These are phyloP conservation scores for Antarctomyces pellizariae DNA, from an alignment of 495 filamentous ascomycete species.

Conservation along the genomic window DNA sequence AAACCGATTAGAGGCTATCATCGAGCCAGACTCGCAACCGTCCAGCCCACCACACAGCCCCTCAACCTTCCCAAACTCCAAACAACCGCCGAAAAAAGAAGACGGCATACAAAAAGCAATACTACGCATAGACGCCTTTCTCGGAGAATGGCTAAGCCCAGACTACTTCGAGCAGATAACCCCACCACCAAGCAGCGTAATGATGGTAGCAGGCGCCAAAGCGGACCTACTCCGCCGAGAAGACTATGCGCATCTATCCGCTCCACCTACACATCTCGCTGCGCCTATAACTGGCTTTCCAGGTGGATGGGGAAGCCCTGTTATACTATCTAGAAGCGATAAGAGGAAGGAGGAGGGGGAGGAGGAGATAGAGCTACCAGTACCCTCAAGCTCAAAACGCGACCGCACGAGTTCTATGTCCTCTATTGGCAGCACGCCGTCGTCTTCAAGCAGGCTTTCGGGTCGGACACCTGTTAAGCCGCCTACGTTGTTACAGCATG, in stretches of 20 bases:
- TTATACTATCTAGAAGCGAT: conserved; percentile 5
- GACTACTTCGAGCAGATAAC: conserved; percentile 86
- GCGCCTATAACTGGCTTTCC: conserved; percentile 27
- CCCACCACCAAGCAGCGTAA: conserved; percentile 59
- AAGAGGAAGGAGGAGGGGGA: too few relatives aligned
- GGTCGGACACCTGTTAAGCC: too few relatives aligned
- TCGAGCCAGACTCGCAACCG: too few relatives aligned
- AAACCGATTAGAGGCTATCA: too few relatives aligned
- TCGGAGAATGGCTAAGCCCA: conserved; percentile 87
- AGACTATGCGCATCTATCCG: conserved; percentile 27
- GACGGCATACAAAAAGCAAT: conserved; percentile 24
- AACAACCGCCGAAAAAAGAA: neutral
- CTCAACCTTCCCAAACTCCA: neutral
- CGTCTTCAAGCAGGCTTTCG: too few relatives aligned
- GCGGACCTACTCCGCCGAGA: conserved; percentile 54
- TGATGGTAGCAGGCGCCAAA: conserved; percentile 76
- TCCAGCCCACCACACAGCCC: too few relatives aligned
- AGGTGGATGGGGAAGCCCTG: conserved; percentile 32
- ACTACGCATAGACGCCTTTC: conserved; percentile 69
- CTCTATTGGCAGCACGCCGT: conserved; percentile 8
- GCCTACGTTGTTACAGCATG: conserved; percentile 1
- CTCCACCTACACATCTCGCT: conserved; percentile 14
- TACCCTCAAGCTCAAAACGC: too few relatives aligned
- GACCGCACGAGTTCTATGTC: conserved; percentile 21
- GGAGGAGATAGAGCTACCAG: too few relatives aligned